Evolutionary conservation across 2,329 filamentous ascomycete genomes (phyloP), one percentile per base, ranked within the genome.

Genomic region (Phialophora tarda): DNA sequence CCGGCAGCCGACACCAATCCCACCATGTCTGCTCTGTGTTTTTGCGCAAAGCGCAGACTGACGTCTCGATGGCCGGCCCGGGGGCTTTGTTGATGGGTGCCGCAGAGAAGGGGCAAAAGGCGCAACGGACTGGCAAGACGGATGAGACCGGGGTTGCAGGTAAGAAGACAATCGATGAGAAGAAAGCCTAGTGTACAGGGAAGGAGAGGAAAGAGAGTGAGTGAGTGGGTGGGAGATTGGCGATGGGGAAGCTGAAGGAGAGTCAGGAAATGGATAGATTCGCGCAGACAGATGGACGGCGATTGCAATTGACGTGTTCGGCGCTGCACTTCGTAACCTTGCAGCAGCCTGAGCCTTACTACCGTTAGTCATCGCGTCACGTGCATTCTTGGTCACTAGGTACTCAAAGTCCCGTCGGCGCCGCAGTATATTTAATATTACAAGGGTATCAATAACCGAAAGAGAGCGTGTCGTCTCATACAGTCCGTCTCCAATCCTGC

Each of bases 1-100:
- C 95, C 95, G 73, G 92, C 94, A 73, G 95, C 95, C 74, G 94
- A 97, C 76, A 93, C 92, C 78, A 98, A 87, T 78, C 91, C 92
- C 78, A 95, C 91, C 95, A 98, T 99, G 65, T 51, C 59, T 64
- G 56, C 21, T 61, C 32, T 44, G 47, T 44, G 26, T 24, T 17
- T 54, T 67, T 56, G 64, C 55, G 59, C 30, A 55, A 56, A 56
- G 60, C 24, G 41, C 53, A 59, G 63, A 28, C 47, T 26, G 23
- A 63, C 50, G 24, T 61, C 30, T 24, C 21, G 30, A 38, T 61
- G 24, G 17, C 38, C 38, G 26, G 8, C 32, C 12, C 53, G 54
- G 53, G 59, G 24, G n/a, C n/a, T 56, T 55, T 62, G 68, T 62
- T 69, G 64, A 65, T 58, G 55, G 17, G 26, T 62, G 38, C 65